Evolutionary conservation across 352 stramenopile species (phyloP), one percentile per base, ranked within the genome.

Genomic region (Pythium utonaiense): DNA sequence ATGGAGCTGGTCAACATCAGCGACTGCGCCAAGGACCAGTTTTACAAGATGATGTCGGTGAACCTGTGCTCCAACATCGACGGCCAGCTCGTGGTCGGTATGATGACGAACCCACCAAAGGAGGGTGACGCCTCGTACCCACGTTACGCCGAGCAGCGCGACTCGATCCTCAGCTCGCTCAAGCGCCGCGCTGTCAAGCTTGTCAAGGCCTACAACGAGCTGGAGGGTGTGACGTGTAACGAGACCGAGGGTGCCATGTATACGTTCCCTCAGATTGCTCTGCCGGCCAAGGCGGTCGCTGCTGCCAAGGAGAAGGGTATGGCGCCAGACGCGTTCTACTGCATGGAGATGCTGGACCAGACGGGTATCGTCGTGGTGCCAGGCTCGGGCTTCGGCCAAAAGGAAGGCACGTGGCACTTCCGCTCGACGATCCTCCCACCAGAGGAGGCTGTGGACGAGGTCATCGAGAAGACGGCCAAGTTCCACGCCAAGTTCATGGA

Each of bases 21-120:
- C 60, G 69, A 89, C 3, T 81, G 92, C 53, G 92, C 93, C 16
- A 89, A 96, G 64, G 91, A 97, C n/a, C 86, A 99, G 75, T 78
- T 99, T 21, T 99, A 99, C 81, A 99, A 99, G 80, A 86, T 99
- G 62, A 95, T 96, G 60, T 99, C 94, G 19, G 87, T 98, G 44
- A 96, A 92, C 68, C 81, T 99, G 19, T 99, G 97, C 80, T 98
- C 89, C 34, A 98, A 98, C 70, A 90, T 98, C 25, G 84, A 95
- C 62, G 97, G 97, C 10, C 97, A 99, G 80, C 80, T 99, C 49
- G 97, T 98, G 86, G 97, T 96, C 28, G 96, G 92, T 33, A 85
- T 99, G 58, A 99, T 99, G 97, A 96, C 97, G 34, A 97, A 97
- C 69, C 96, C 96, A 53, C 97, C 96, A 2, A 83, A 96, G 58